Evolutionary conservation across 1,284 basidiomycete species (phyloP), one percentile per base, ranked within the genome.

Genomic region (Mrakiaceae sp.): DNA sequence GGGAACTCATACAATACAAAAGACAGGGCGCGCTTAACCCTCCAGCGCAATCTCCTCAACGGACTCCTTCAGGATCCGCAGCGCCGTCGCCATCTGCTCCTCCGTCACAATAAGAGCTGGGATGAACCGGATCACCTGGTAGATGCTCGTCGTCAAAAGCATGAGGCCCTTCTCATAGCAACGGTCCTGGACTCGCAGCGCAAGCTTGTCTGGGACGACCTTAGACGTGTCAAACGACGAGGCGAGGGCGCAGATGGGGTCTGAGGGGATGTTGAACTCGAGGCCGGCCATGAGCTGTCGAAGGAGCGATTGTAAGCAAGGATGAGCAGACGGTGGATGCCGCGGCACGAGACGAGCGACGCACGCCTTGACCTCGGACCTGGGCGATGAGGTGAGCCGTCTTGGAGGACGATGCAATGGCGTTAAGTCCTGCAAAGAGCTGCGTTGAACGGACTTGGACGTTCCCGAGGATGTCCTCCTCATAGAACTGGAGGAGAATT

Each of bases 111-210:
- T 84, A 68, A 88, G 74, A 58, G 87, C 79, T 7, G 87, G 87
- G 71, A 87, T 87, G 77, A 93, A 92, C 64, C 72, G 68, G 43
- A 72, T 58, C 42, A 63, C 62, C 60, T 66, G 70, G 76, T 76
- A 78, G 68, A 74, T 74, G 56, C 73, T 74, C 12, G 76, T 78
- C 50, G 76, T 77, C 60, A 78, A 70, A 65, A 92, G 82, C 67
- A 93, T 74, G 79, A 94, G 77, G 51, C 87, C 89, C 75, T 88
- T 86, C 74, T 90, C 87, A 66, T 90, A 79, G 75, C 90, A 92
- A 72, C 84, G 84, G 74, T 84, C 83, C 70, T 88, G 83, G 9
- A 96, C 83, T 16, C 86, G 80, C 67, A 80, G 80, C 14, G 90
- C 86, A 67, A 94, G 79, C 70, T 81, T 80, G 75, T 81, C 81